Evolutionary conservation across 2,329 filamentous ascomycete genomes (phyloP), one percentile per base, ranked within the genome.

Genomic region (Didymella pomorum): DNA sequence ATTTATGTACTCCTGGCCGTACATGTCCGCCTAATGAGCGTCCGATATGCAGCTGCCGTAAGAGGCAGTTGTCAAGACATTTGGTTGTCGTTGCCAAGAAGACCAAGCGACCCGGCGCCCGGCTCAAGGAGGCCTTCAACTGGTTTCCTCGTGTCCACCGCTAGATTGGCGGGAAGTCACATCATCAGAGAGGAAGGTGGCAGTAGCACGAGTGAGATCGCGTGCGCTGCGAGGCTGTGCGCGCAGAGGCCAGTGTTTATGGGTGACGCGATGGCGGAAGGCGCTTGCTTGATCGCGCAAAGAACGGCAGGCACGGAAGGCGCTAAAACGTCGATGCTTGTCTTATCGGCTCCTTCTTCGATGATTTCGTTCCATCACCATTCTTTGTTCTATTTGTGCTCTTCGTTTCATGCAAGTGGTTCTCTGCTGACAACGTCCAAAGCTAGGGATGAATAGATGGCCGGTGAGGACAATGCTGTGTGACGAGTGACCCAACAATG

Each of bases 41-140:
- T 54, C 52, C 58, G 61, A 63, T 64, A 68, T 51, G 54, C 62
- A 73, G 66, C 66, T 76, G 66, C 73, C 73, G 47, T 48, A 72
- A 75, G 35, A 57, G 72, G 73, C 64, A 76, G 73, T 73, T 73
- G 71, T 66, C 68, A 72, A 74, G 70, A 62, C 64, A 57, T 52
- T 60, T 62, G 63, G 62, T 55, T 62, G 68, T 64, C 52, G 35
- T 54, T 57, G 72, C 73, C 72, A 75, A 73, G 71, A 48, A 45
- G 18, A 49, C 67, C 64, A 71, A 75, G 69, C 56, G 62, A 65
- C 69, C 71, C 63, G 59, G 52, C 57, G 65, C 68, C 70, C 68
- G 71, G 72, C 66, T 70, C 68, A 71, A 66, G 62, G 65, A 58
- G 65, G 67, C 58, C 39, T 50, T 52, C 52, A 46, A 65, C 60